Base-by-base conservation (phyloP, 768 basidiomycete genomes). In the Pulveroboletus sp. region DNA sequence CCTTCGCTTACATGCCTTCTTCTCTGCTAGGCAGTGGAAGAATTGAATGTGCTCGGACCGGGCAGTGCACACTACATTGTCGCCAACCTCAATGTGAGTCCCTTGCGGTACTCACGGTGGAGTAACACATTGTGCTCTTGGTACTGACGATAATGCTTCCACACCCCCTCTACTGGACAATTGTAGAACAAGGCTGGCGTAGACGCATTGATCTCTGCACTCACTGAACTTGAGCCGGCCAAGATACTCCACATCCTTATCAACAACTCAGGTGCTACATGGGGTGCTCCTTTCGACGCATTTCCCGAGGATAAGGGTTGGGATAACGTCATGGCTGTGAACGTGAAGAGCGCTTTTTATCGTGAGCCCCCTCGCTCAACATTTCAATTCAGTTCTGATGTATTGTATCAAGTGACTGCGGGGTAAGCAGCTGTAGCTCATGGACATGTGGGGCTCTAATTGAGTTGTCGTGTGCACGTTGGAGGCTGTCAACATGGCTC, bases 311-410 rank as follows among this genome's bases (percentile, higher is more conserved):
- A 81, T 56, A 83, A 82, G 55, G 90, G 91, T 1, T 93, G 91
- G 91, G 90, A 93, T 55, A 83, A 85, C 31, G 74, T 93, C 33
- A 78, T 92, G 63, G 79, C 80, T 19, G 80, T 92, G 32, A 94
- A 94, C 60, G 89, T 94, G 43, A 94, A 93, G 72, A 82, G 82
- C 50, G 73, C 87, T 36, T 93, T 89, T 58, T 94, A 91, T 69
- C 74, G 87, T 90, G 52, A 51, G 84, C 65, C 3, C 9, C 12
- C 19, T 4, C 14, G 0, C 5, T 12, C 10, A 20, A 3, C n/a
- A 16, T 5, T 9, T 14, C 21, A 19, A 17, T 16, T 20, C 17
- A 13, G 37, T 53, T n/a, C 27, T 40, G 8, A 49, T 41, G 13
- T 21, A 19, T 27, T 19, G 37, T n/a, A 12, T 19, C 14, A 42